Evolutionary conservation across 176 grass and related monocot genomes (phyloP).

Genomic region (Ensete glaucum): DNA sequence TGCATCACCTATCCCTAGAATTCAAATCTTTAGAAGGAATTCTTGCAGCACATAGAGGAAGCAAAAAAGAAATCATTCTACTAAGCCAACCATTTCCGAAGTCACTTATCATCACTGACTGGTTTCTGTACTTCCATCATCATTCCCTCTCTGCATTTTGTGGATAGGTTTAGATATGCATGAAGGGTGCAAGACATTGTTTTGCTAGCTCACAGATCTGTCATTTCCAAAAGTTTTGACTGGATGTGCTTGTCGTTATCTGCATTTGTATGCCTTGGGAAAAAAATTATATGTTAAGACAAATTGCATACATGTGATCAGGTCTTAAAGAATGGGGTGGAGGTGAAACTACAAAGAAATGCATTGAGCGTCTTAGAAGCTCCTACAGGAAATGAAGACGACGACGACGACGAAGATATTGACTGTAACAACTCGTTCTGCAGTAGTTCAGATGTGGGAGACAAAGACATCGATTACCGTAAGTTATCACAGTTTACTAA

Average conservation of each 20-base stretch:
- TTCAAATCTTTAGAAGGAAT: no score
- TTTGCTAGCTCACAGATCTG: no score
- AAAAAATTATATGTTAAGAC: background rate
- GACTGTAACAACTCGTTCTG: conserved; percentile 45
- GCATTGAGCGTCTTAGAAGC: conserved; percentile 15
- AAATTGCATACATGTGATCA: background rate
- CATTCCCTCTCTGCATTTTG: no score
- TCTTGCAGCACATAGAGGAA: no score
- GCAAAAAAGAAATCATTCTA: no score
- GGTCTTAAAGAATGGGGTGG: conserved; percentile 18
- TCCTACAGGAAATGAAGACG: conserved; percentile 13
- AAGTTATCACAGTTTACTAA: background rate
- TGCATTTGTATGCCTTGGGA: background rate
- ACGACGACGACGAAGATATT: background rate
- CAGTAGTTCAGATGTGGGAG: conserved; percentile 53
- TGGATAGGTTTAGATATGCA: no score
- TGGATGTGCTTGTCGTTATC: background rate
- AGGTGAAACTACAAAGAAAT: conserved; percentile 14
- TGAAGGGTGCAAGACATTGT: no score
- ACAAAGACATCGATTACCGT: conserved; percentile 36
- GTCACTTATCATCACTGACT: no score
- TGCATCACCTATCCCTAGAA: no score
- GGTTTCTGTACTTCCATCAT: background rate
- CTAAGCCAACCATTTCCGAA: no score
- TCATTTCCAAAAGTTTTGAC: no score